Evolutionary conservation across 208 protist genomes (phyloP).

Genomic region (Wallacemonas sp.): DNA sequence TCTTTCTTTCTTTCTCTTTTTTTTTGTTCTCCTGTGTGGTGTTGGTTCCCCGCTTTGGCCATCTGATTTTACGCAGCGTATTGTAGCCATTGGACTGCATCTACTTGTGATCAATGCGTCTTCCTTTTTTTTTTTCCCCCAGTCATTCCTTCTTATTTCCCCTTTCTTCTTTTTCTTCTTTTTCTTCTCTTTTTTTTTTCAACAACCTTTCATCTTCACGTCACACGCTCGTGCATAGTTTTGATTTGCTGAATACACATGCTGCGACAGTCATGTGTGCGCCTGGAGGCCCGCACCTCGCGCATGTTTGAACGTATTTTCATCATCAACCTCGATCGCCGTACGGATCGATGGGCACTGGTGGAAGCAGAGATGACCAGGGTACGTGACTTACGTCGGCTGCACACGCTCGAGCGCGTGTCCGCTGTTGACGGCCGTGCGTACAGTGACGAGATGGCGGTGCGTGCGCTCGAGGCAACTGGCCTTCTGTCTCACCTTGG

Average conservation of each 20-base stretch:
- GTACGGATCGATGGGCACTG: slow-evolving; percentile 57
- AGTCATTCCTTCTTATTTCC: not conserved
- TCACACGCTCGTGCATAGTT: not conserved
- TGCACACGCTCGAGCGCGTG: slow-evolving; percentile 38
- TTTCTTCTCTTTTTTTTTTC: slow-evolving; percentile 1
- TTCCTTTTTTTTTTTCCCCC: not conserved
- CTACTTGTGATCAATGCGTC: not conserved
- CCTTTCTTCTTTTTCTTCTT: slow-evolving; percentile 13
- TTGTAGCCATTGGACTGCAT: not conserved
- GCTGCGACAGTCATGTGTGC: not conserved
- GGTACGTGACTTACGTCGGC: slow-evolving; percentile 27
- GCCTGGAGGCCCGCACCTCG: not conserved
- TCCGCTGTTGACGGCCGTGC: slow-evolving; percentile 52
- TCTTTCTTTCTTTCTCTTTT: slow-evolving; percentile 1
- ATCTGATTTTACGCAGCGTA: too few relatives aligned
- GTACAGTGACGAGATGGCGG: slow-evolving; percentile 11
- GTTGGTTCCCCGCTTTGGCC: not conserved
- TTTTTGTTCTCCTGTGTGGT: not conserved
- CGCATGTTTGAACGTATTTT: slow-evolving; percentile 30
- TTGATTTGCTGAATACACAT: not conserved
- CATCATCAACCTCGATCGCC: slow-evolving; percentile 77
- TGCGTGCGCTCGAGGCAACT: slow-evolving; percentile 23
- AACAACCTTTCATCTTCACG: too few relatives aligned
- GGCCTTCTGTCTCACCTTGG: slow-evolving; percentile 71
- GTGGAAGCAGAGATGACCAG: slow-evolving; percentile 38